These are phyloP conservation scores for Marasmius tenuissimus DNA, from an alignment of 1,284 basidiomycete genomes.

Conservation along the genomic window DNA sequence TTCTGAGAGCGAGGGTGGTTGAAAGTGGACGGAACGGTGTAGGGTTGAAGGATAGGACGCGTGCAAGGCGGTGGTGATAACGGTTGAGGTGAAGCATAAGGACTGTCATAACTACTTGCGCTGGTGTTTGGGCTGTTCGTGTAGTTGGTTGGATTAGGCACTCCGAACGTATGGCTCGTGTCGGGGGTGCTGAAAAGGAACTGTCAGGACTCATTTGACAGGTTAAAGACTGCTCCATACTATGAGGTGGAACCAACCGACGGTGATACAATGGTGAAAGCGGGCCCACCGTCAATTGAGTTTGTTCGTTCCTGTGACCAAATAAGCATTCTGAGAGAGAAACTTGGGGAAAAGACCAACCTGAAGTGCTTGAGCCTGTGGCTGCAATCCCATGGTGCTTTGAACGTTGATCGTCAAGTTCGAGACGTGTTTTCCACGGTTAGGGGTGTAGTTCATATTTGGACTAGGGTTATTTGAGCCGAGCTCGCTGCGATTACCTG, in stretches of 20 bases:
- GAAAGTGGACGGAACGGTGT: neutral
- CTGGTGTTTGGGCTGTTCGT: neutral
- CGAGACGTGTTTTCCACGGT: neutral
- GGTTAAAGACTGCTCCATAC: neutral
- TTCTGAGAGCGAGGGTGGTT: neutral
- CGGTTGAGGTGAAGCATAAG: neutral
- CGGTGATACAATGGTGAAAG: neutral
- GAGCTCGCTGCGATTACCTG: neutral
- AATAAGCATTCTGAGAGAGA: neutral
- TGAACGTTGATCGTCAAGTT: conserved; percentile 4
- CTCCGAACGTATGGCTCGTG: conserved; percentile 2
- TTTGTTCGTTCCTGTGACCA: conserved; percentile 4
- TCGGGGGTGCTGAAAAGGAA: conserved; percentile 1
- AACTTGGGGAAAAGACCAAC: neutral
- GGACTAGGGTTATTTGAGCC: neutral
- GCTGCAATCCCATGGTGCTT: conserved; percentile 3
- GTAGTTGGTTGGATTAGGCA: conserved; percentile 1
- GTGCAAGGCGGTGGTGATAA: neutral
- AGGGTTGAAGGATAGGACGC: neutral
- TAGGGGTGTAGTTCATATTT: neutral
- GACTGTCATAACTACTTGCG: neutral
- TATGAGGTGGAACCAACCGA: neutral
- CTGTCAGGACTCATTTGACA: neutral
- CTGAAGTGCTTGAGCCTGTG: conserved; percentile 1
- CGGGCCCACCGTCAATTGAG: neutral